Evolutionary conservation across 139 green algal species (phyloP), one percentile per base, ranked within the genome.

Genomic region (Desmodesmus armatus): DNA sequence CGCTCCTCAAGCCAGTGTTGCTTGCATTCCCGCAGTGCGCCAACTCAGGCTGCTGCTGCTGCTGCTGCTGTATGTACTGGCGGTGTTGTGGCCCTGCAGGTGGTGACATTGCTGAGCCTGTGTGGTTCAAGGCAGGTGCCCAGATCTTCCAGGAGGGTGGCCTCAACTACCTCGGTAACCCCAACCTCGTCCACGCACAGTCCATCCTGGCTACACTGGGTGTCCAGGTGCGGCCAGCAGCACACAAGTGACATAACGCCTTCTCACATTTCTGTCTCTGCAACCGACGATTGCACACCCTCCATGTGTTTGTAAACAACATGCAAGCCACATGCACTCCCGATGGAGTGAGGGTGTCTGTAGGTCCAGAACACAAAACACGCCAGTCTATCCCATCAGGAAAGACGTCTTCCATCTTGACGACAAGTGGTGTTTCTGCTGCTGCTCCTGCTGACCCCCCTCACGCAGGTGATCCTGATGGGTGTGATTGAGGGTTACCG

Each of bases 121-220:
- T 97, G 41, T 99, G 97, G 97, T 99, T 98, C 93, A 99, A 99
- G 95, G 96, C 95, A 80, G 96, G 96, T 47, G 89, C 95, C 55
- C 90, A 96, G 88, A 98, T 99, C 94, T 98, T 99, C 90, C 70
- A 84, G 47, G 93, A 93, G 44, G 96, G 94, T 74, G 90, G 94
- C 89, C 92, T 98, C 29, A 92, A 98, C 94, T 98, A 98, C 93
- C 91, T 98, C 71, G 97, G 97, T 92, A 98, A 98, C 93, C 78
- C 93, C 49, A 91, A 82, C 89, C 93, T 99, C 63, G 87, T 99
- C 62, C 97, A 99, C 89, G 97, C 97, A 47, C 94, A 99, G 93
- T 95, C 88, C 92, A 98, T 99, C 86, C 81, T 99, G 29, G 95
- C 95, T 84, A 99, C 94, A 76, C 90, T 98, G 43, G 92, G 88